Evolutionary conservation across 352 stramenopile genomes (phyloP), one percentile per base, ranked within the genome.

Genomic region (Pythium brachiatum): DNA sequence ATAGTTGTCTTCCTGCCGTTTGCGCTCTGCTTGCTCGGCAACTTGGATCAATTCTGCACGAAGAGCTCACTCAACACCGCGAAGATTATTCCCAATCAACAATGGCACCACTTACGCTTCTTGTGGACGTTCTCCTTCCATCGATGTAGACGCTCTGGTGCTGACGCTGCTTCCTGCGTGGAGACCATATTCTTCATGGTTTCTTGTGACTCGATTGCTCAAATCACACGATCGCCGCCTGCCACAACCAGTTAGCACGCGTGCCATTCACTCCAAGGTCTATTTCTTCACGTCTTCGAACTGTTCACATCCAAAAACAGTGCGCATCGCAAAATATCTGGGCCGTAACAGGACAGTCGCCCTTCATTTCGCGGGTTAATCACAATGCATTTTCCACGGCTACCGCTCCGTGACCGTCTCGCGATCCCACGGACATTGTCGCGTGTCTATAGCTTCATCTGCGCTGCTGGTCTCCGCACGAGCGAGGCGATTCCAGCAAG

Each of bases 371-470:
- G 43, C 23, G 7, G 43, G n/a, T 29, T 51, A 31, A 29, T 51
- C 43, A 51, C 43, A 51, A n/a, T 51, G 23, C 1, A 3, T 6
- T 12, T 21, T n/a, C 18, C 23, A 46, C 60, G 53, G 26, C n/a
- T 43, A 52, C 25, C 39, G 47, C 67, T 79, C 76, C 20, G 71
- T 73, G 26, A 86, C 81, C 9, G 67, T 27, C 31, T 86, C 75
- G 20, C 81, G 77, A 72, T 90, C 81, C 81, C 81, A 88, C 9
- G 81, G 81, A 68, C 81, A 90, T 55, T 78, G 53, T 16, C 69
- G 68, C 38, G 32, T 46, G 29, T 68, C 55, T 26, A 29, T 20
- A 60, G 18, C 43, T 23, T 53, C 25, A 1, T 31, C 7, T 0
- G 55, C 21, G 52, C 29, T 53, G n/a, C 12, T 26, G 13, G 43